Base-by-base conservation (phyloP, 1,284 basidiomycete genomes). In the Meripilus lineatus region DNA sequence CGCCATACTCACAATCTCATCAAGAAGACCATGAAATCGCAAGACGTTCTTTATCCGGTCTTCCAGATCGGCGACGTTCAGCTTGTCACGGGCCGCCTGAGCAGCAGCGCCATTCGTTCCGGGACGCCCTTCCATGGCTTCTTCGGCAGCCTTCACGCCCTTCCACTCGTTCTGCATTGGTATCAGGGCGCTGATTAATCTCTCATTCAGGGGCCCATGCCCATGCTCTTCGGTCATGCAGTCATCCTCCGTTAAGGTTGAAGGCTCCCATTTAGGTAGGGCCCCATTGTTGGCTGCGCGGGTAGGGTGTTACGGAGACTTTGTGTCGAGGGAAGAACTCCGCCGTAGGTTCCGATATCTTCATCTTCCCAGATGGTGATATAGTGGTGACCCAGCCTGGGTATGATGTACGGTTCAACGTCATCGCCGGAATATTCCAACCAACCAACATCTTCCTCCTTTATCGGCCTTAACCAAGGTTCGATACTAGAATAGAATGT, bases 341-440 rank as follows among this genome's bases (percentile, higher is more conserved):
- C 60, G 26, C 71, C 69, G 46, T 72, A 72, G n/a, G 70, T 50
- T 5, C 74, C 72, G 5, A 72, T 72, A 61, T 97, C 94, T 59
- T 93, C 85, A 51, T 95, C 91, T 50, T 93, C 91, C 93, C 94
- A 97, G 2, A 85, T 71, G 42, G 94, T 87, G 21, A 80, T 72
- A 59, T 96, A 98, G 66, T 94, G 93, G 51, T 83, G 73, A 5
- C 94, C 95, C 1, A 95, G 74, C 46, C 85, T 79, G 5, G 94
- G 93, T 66, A 95, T 80, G 33, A 90, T 69, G 57, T 83, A 95
- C 0, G 89, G 84, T 48, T 92, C 88, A 5, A 88, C 72, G 47
- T 95, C 91, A 56, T 96, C 93, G 15, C 77, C 84, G n/a, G 83
- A 83, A 58, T 87, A 87, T 50, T 89, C 85, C 47, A 96, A 72